A percentile compares a stretch with the other conserved stretches of the same genome.
Conservation (phyloP, 306 rosid species). For the Delonix regia region DNA sequence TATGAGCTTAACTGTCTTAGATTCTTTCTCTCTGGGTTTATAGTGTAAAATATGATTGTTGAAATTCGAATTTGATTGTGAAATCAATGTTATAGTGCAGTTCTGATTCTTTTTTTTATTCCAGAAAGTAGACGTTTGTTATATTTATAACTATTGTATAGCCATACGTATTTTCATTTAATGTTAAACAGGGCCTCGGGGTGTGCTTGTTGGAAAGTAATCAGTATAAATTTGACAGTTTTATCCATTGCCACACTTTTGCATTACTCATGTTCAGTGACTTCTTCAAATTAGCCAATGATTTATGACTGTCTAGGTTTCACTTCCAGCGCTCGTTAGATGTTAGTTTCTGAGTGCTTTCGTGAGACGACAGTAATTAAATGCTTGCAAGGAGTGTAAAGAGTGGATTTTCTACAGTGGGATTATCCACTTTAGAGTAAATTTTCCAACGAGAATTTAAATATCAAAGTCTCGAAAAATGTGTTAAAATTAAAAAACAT, state of each 20-base stretch:
- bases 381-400: not conserved
- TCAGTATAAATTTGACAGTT: not conserved
- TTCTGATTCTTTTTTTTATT: not conserved
- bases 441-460: no score
- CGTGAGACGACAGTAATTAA: not conserved
- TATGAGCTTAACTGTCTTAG: not conserved
- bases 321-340: not conserved
- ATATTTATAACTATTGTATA: not conserved
- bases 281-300: not conserved
- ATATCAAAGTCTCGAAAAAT: no score
- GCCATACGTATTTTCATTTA: not conserved
- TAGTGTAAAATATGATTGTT: not conserved
- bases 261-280: not conserved
- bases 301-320: not conserved
- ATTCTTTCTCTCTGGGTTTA: not conserved
- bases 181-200: not conserved
- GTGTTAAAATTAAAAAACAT: no score
- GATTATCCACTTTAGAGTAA: no score
- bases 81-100: not conserved
- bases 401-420: no score
- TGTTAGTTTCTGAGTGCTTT: not conserved
- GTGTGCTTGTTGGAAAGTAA: not conserved
- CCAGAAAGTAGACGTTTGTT: not conserved
- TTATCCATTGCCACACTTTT: not conserved
- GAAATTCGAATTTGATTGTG: not conserved